Evolutionary conservation across 2,329 filamentous ascomycete genomes (phyloP).

Genomic region (Xylaria sp.): DNA sequence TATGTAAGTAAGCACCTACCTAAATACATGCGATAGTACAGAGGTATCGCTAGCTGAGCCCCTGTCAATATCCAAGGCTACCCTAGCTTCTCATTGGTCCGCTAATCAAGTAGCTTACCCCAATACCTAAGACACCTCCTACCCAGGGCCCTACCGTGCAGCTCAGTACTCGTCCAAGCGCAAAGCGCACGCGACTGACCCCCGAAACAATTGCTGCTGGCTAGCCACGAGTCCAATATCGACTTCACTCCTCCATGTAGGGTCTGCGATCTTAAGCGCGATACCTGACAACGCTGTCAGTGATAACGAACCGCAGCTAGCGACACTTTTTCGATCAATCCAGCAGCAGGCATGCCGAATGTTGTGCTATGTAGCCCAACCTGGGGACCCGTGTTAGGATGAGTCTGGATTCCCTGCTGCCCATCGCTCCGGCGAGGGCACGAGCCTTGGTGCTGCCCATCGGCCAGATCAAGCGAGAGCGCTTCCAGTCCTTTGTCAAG

Average conservation of each 20-base stretch:
- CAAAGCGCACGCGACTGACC: background rate
- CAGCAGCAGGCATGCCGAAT: slow-evolving; percentile 43
- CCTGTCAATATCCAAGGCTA: background rate
- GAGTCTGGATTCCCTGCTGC: slow-evolving; percentile 89
- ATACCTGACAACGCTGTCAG: background rate
- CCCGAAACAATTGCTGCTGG: background rate
- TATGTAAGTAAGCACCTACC: background rate
- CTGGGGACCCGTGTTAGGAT: slow-evolving; percentile 68
- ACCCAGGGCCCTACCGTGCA: too few relatives aligned
- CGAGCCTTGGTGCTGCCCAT: slow-evolving; percentile 88
- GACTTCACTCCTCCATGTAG: background rate
- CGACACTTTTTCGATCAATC: slow-evolving; percentile 9
- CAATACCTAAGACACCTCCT: background rate
- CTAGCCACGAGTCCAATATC: background rate
- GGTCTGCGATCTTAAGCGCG: slow-evolving; percentile 20
- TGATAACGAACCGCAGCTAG: slow-evolving; percentile 18
- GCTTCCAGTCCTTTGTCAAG: slow-evolving; percentile 82
- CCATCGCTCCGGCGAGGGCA: slow-evolving; percentile 90
- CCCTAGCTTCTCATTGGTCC: background rate
- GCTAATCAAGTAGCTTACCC: background rate
- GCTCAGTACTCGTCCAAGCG: slow-evolving; percentile 2
- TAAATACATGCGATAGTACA: too few relatives aligned
- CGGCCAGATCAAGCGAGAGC: slow-evolving; percentile 83
- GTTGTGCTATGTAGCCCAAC: slow-evolving; percentile 44
- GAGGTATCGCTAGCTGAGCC: background rate